Base-by-base conservation (phyloP, 441 rosid species). In the Flueggea neowawraea region DNA sequence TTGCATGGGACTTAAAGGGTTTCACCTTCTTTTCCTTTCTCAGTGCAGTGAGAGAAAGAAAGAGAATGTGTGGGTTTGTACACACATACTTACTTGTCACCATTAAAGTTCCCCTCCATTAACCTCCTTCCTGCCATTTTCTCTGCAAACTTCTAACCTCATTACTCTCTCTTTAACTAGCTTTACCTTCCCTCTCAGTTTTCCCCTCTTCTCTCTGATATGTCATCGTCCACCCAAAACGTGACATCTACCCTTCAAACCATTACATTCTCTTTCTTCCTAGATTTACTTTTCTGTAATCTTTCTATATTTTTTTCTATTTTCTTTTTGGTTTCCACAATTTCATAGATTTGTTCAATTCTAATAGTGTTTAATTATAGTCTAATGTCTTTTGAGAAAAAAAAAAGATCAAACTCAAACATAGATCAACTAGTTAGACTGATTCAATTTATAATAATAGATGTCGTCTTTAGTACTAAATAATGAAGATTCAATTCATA, bases 81-180 rank as follows among this genome's bases (percentile, higher is more conserved):
- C 50, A 47, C 9, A 31, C 49, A 17, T 61, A 31, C n/a, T 60
- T 61, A 31, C n/a, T 60, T 62, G 52, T 32, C 64, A 59, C 56
- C 58, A 49, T 50, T 55, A 71, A 64, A 72, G 58, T 52, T 64
- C 53, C 36, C 14, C 33, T 33, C 71, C 61, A 69, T 73, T 69
- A 61, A 65, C 16, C 63, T 43, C 9, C 45, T 57, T 41, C 47
- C 57, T 62, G 72, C 79, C 66, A 51, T 51, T 52, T 62, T 51
- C 54, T 55, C 77, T 73, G 74, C 75, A 72, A 52, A 22, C 57
- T 43, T 13, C 43, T 32, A 60, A 51, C 71, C 65, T 73, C 73
- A 61, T 73, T 39, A 70, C 74, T 66, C 58, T 10, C n/a, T 59
- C 60, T 57, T 69, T 69, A 56, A 64, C 70, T 72, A 47, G 55